Evolutionary conservation across 2,329 filamentous ascomycete genomes (phyloP), one percentile per base, ranked within the genome.

Genomic region (Penicillium aurantiogriseum): DNA sequence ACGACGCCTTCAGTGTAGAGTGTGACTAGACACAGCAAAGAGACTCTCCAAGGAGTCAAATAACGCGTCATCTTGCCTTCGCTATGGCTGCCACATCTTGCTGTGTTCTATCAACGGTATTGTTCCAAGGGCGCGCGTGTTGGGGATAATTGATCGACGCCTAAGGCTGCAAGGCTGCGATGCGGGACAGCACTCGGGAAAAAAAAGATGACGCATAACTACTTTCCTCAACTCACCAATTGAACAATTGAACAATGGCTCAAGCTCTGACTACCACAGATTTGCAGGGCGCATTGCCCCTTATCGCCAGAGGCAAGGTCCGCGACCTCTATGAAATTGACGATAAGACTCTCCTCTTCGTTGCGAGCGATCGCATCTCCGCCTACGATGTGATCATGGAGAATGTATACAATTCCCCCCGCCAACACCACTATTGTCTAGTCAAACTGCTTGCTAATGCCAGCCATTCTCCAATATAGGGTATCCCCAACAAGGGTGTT

Each of bases 371-470:
- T 78, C 88, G 94, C 65, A 94, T 97, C 74, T 96, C 91, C 25
- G 94, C 94, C 55, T 97, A 93, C 80, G 93, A 97, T 82, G 91
- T 95, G 67, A 86, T 96, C 67, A 87, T 96, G 82, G 79, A 84
- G 68, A 97, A 94, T 77, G 86, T 87, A 73, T 69, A 50, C 78
- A 79, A 45, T 77, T 83, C 17, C 76, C 82, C 49, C n/a, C 42
- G 40, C 44, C 53, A n/a, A 25, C 5, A 9, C 19, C 23, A 15
- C 29, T 9, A 44, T 27, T 48, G 9, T 43, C 40, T 49, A 44
- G 9, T 25, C 43, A 29, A 48, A 67, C 75, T 15, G 13, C 3
- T 5, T 33, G 40, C 56, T 63, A 19, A 63, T 25, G 66, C 74
- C 36, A 4, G 6, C 0, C 7, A 5, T 21, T 52, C 8, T 13